A percentile compares a stretch with the other conserved stretches of the same genome.
Conservation (phyloP, 352 stramenopile genomes). For the Pythium oligandrum region DNA sequence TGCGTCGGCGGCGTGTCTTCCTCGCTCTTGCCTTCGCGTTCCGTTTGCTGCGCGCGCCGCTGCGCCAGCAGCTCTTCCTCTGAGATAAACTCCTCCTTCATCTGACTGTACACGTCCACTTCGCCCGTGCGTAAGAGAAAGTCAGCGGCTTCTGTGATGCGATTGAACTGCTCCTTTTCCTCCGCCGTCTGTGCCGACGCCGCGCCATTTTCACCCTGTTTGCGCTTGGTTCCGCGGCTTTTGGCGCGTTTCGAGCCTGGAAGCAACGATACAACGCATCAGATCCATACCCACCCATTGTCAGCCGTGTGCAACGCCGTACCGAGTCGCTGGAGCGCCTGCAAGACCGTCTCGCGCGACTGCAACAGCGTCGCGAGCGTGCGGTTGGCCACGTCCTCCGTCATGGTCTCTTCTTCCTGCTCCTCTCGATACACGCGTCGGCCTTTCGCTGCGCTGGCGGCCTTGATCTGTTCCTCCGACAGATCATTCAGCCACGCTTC, state of each 20-base stretch:
- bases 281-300: neutral
- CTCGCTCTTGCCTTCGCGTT: slow-evolving; percentile 45
- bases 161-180: slow-evolving; percentile 76
- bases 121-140: slow-evolving; percentile 74
- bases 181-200: slow-evolving; percentile 38
- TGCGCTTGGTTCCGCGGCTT: slow-evolving; percentile 46
- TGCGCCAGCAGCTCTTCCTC: slow-evolving; percentile 55
- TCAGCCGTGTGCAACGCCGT: neutral
- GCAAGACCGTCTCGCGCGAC: slow-evolving; percentile 69
- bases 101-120: slow-evolving; percentile 77
- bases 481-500: slow-evolving; percentile 77
- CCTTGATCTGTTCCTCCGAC: slow-evolving; percentile 69
- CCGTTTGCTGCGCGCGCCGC: slow-evolving; percentile 13
- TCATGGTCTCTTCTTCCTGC: slow-evolving; percentile 54
- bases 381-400: slow-evolving; percentile 42
- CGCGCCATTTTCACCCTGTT: slow-evolving; percentile 26
- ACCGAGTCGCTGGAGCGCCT: slow-evolving; percentile 69
- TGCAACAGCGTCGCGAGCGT: slow-evolving; percentile 53
- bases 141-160: slow-evolving; percentile 75
- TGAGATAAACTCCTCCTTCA: slow-evolving; percentile 74
- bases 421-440: slow-evolving; percentile 50
- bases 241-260: slow-evolving; percentile 51
- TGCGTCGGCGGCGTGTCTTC: slow-evolving; percentile 14
- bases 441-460: slow-evolving; percentile 47
- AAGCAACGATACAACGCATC: neutral